Evolutionary conservation across 208 protist genomes (phyloP), one percentile per base, ranked within the genome.

Genomic region (Leishmania turanica): DNA sequence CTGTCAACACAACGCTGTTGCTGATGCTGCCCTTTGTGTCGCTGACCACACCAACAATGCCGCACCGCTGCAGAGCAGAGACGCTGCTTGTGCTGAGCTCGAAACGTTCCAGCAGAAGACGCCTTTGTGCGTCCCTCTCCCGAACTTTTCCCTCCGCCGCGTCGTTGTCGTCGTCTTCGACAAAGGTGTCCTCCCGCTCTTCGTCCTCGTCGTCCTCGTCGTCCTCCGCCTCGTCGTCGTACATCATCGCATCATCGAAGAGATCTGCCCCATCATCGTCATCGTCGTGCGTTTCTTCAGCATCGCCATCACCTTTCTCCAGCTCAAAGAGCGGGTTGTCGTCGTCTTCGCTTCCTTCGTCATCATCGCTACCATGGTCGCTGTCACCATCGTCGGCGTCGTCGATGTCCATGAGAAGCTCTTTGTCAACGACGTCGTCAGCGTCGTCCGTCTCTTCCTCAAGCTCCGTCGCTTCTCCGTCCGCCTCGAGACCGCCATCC

Each of bases 1-100:
- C 73, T 51, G 51, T 83, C 19, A 83, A 69, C 24, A 75, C 71
- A 24, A 37, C 27, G 17, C 24, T 71, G 47, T 34, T 70, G 40
- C 27, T 34, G 62, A 4, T n/a, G 27, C 11, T 45, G 47, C 13
- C 68, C 68, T 73, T n/a, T 45, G 40, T 65, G 56, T 34, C 31
- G 54, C 19, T 73, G 21, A 11, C 70, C 51, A 6, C 40, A 27
- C 69, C 75, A 60, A 90, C 88, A 45, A 81, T 42, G 78, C 93
- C 87, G 79, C 92, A 94, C 70, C 92, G 91, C 53, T 78, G 75
- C 45, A 88, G 74, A 31, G 87, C 82, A 49, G 77, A 71, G 40
- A 89, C 24, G 54, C 82, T 85, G 47, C 86, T 92, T 40, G 90
- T 89, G 69, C 66, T 62, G 21, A 89, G 51, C 34, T 80, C 31